These are phyloP conservation scores for Cystofilobasidium capitatum DNA, from an alignment of 768 basidiomycete species.

Conservation along the genomic window DNA sequence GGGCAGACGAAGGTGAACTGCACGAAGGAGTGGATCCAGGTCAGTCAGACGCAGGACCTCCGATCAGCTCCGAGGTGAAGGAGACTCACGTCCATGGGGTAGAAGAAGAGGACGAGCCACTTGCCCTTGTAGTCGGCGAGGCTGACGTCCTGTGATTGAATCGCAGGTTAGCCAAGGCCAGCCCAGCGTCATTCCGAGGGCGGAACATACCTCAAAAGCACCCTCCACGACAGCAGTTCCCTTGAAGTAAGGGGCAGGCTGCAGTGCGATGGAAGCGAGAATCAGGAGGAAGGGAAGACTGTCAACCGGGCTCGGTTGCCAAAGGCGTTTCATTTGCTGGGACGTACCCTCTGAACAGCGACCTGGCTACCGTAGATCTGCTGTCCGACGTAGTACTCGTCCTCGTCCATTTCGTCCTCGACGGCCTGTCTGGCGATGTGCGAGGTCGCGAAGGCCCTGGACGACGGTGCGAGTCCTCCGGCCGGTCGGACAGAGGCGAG, in stretches of 20 bases:
- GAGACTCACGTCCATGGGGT: constrained; percentile 59
- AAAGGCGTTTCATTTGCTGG: no score
- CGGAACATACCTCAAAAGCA: constrained; percentile 62
- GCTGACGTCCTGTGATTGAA: no score
- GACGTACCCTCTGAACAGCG: not conserved
- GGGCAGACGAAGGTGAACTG: constrained; percentile 51
- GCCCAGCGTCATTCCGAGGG: no score
- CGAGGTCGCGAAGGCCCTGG: no score
- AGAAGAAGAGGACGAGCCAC: constrained; percentile 66
- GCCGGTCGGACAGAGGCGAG: no score
- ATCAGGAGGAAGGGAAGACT: not conserved
- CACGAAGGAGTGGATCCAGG: not conserved
- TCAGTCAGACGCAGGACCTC: not conserved
- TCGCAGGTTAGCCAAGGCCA: no score
- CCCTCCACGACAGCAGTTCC: constrained; percentile 61
- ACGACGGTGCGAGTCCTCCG: no score
- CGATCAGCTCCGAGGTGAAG: not conserved
- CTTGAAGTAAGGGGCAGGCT: constrained; percentile 21
- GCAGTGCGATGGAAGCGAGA: not conserved
- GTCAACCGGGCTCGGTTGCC: no score
- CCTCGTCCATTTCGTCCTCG: no score
- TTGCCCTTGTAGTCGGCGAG: constrained; percentile 58
- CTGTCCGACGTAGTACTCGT: not conserved
- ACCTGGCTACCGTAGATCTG: not conserved
- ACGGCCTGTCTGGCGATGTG: no score